Evolutionary conservation across 768 basidiomycete species (phyloP).

Genomic region (Collybiopsis confluens): DNA sequence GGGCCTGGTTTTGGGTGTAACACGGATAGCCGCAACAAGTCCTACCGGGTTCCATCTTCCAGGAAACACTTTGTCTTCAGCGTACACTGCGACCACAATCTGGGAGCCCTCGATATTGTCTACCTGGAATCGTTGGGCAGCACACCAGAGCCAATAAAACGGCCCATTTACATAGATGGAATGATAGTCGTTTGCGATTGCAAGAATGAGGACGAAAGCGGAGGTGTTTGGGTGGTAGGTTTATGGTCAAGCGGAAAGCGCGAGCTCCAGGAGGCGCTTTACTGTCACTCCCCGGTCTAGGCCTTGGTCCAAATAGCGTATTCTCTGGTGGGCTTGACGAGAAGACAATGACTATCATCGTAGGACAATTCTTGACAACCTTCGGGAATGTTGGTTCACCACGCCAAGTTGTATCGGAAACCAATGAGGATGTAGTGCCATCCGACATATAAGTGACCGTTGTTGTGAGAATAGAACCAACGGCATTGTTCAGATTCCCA

Average conservation of each 20-base stretch:
- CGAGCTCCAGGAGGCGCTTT: constrained; percentile 16
- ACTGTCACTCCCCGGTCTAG: constrained; percentile 19
- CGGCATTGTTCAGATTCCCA: constrained; percentile 17
- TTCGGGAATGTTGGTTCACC: constrained; percentile 17
- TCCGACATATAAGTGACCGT: constrained; percentile 22
- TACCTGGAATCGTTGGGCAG: constrained; percentile 3
- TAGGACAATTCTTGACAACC: constrained; percentile 20
- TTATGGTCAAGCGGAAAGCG: constrained; percentile 25
- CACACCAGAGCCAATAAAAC: constrained; percentile 12
- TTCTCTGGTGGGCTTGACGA: constrained; percentile 13
- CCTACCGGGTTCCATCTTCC: constrained; percentile 8
- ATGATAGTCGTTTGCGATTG: constrained; percentile 26
- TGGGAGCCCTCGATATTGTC: neutral
- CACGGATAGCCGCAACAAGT: constrained; percentile 6
- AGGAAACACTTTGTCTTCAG: constrained; percentile 1
- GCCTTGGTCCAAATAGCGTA: constrained; percentile 27
- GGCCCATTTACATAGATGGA: constrained; percentile 24
- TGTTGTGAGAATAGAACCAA: constrained; percentile 23
- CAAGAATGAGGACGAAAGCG: constrained; percentile 16
- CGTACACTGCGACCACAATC: constrained; percentile 2
- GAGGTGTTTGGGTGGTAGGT: constrained; percentile 15
- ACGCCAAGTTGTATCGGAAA: constrained; percentile 21
- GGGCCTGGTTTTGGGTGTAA: neutral
- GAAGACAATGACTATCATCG: constrained; percentile 20
- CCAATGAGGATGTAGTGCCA: constrained; percentile 19